Base-by-base conservation (phyloP, 1,139 yeast genomes). In the Martiniozyma asiatica region DNA sequence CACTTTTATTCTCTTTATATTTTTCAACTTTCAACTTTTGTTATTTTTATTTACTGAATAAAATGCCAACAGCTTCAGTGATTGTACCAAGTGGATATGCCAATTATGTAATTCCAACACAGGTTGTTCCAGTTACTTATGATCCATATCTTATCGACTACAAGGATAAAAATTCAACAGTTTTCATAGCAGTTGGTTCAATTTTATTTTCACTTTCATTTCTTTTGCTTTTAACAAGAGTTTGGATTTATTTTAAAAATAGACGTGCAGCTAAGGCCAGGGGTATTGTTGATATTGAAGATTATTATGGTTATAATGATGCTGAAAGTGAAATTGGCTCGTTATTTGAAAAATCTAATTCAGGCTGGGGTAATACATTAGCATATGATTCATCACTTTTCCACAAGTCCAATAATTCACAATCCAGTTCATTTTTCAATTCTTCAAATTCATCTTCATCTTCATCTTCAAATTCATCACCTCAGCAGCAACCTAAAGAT, bases 151-250 rank as follows among this genome's bases (percentile, higher is more conserved):
- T 63, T 7, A 30, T 35, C 8, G 29, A 32, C n/a, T 34, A 55
- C 5, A 32, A 36, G 4, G 41, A 55, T 25, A 59, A 63, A 1
- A 45, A 50, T 21, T 60, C 61, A 21, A 46, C 66, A 13, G 60
- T 65, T n/a, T 65, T 66, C 42, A 60, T 65, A 14, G 49, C 62
- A 2, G 51, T 62, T 8, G 72, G 69, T 1, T 54, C 53, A 0
- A 45, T 63, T 8, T 34, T 64, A 3, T 53, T 53, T 3, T 43
- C 54, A 6, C 18, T 55, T 3, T 35, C 61, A 4, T 25, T 51
- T 8, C 36, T 47, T 6, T 27, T 56, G 3, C 32, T 51, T 3
- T 16, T 41, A 5, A 51, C 50, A 33, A 47, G 59, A 29, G 27
- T 58, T 5, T 40, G 48, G 13, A 38, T 46, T 8, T 53, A 50